phyloP scores from a whole-genome alignment of 2,329 filamentous ascomycete species.

The Ophiostoma ips region DNA sequence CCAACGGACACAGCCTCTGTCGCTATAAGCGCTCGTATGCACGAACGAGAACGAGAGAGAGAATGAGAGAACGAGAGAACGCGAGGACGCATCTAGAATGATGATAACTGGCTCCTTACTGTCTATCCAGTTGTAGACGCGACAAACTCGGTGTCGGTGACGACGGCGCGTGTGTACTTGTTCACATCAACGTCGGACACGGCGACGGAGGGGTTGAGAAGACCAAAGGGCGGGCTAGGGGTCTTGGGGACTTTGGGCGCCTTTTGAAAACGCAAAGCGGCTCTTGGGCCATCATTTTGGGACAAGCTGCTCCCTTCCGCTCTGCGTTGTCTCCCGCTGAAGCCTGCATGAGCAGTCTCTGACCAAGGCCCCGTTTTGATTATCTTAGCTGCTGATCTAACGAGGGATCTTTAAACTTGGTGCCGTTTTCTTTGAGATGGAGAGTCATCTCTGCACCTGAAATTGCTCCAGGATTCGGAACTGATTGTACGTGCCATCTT shows the following conservation, averaged over 20 bases:
- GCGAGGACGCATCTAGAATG: constrained; percentile 8
- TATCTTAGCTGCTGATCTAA: no score
- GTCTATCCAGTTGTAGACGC: constrained; percentile 27
- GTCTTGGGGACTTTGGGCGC: background rate
- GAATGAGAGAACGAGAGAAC: background rate
- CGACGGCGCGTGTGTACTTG: constrained; percentile 8
- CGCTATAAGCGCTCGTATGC: no score
- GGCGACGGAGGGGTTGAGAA: constrained; percentile 11
- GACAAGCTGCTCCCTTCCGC: no score
- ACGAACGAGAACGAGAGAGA: background rate
- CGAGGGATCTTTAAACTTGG: no score
- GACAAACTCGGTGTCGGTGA: constrained; percentile 16
- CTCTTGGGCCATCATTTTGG: no score
- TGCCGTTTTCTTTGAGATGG: no score
- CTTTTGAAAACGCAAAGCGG: background rate
- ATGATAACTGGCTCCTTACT: constrained; percentile 17
- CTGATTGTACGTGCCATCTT: no score
- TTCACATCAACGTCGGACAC: constrained; percentile 11
- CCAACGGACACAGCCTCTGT: constrained; percentile 12
- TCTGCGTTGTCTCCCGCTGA: no score
- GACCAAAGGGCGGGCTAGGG: constrained; percentile 14
- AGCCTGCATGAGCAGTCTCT: no score
- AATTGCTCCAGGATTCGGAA: no score
- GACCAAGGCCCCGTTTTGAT: no score
- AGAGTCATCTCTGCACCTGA: no score